phyloP scores from a whole-genome alignment of 2,329 filamentous ascomycete genomes.

The Orbilia quercus region DNA sequence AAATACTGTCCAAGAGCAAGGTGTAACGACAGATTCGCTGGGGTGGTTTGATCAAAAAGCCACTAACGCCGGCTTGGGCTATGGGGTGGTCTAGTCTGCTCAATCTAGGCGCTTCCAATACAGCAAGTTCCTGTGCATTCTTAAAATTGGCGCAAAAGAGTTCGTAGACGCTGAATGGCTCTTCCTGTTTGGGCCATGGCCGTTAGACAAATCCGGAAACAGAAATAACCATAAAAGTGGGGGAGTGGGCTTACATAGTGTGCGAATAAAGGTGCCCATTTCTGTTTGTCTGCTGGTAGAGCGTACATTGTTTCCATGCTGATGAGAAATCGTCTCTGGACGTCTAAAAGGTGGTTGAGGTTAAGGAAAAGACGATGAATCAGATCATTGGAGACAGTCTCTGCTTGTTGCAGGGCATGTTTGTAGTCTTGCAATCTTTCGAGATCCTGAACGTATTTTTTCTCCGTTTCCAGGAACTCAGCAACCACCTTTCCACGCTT shows the following conservation, averaged over 20 bases:
- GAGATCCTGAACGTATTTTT: conserved; percentile 96
- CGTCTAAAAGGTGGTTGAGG: conserved; percentile 92
- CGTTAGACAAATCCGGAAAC: conserved; percentile 14
- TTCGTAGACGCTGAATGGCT: conserved; percentile 86
- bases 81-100: conserved; percentile 59
- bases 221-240: not conserved
- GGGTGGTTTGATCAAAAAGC: conserved; percentile 95
- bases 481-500: conserved; percentile 87
- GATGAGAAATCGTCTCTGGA: conserved; percentile 93
- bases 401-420: conserved; percentile 86
- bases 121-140: conserved; percentile 59
- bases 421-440: conserved; percentile 94
- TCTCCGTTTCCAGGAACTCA: conserved; percentile 92
- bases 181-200: conserved; percentile 68
- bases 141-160: conserved; percentile 88
- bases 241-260: conserved; percentile 69
- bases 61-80: conserved; percentile 63
- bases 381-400: conserved; percentile 85
- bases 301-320: conserved; percentile 95
- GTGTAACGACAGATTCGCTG: conserved; percentile 96
- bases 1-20: conserved; percentile 80
- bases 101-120: conserved; percentile 58
- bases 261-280: conserved; percentile 94
- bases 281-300: conserved; percentile 78
- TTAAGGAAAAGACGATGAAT: conserved; percentile 97